These are phyloP conservation scores for Colletotrichum sp. DNA, from an alignment of 2,329 filamentous ascomycete genomes.

Conservation along the genomic window DNA sequence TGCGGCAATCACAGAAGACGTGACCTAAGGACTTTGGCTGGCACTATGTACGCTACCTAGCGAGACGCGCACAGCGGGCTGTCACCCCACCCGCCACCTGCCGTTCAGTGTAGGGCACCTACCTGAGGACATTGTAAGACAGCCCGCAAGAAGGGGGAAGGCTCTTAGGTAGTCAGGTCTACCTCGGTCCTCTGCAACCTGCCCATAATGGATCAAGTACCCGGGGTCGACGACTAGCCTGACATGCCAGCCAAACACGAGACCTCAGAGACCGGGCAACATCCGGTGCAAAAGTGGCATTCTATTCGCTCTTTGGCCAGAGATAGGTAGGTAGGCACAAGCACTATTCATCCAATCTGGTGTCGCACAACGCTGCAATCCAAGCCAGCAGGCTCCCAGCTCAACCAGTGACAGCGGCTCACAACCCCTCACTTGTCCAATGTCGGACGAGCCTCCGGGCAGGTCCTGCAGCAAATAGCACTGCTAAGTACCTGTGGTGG, in stretches of 20 bases:
- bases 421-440: neutral
- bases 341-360: neutral
- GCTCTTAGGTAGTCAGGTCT: neutral
- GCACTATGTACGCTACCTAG: neutral
- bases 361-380: neutral
- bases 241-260: neutral
- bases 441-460: neutral
- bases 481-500: neutral
- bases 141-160: neutral
- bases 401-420: neutral
- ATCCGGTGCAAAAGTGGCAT: neutral
- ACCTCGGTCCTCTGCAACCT: neutral
- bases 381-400: neutral
- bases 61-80: neutral
- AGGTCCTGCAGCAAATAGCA: neutral
- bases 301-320: neutral
- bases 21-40: neutral
- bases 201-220: neutral
- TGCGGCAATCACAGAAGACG: neutral
- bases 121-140: neutral
- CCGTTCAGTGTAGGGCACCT: neutral
- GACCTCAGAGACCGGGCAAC: neutral
- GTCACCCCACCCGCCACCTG: neutral
- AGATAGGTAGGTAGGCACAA: neutral
- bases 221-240: neutral